Evolutionary conservation across 371 early-diverging fungal species (phyloP), one percentile per base, ranked within the genome.

Genomic region (Haplosporangium sp.): DNA sequence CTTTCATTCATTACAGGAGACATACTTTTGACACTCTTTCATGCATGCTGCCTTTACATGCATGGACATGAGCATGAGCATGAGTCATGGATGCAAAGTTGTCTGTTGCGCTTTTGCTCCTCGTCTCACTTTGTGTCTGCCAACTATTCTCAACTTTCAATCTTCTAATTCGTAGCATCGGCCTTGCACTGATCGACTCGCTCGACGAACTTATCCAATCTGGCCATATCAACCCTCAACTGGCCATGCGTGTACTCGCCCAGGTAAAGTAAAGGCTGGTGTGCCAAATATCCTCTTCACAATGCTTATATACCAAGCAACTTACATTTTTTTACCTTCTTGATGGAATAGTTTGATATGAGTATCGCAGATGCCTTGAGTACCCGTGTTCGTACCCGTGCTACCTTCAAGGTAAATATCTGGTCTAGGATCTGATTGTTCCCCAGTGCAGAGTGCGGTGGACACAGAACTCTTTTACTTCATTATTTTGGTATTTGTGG

Each of bases 191-290:
- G 69, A 96, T 96, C 11, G 99, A 98, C 80, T 92, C 99, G 5
- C 87, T 98, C 41, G 99, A 98, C 81, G 98, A 96, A 67, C 87
- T 98, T 74, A 95, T 98, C 71, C 89, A 91, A 59, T 90, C 92
- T n/a, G 94, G 93, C 12, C 94, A 93, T 62, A 92, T 99, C 62
- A 95, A 94, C 67, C 97, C 99, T 43, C 95, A 96, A 72, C 81
- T 95, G 40, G 97, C 99, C n/a, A 96, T 96, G 91, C 90, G 92
- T 55, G 94, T 98, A 20, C 86, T 98, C 21, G 81, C 85, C 42
- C 96, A 95, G 79, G 93, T 94, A 85, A 74, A 85, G 20, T 38
- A n/a, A 38, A 38, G 41, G 45, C 14, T n/a, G 50, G 20, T 1
- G 12, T 8, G 16, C 1, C 8, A 8, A 8, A 48, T 20, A 48